Conservation (phyloP, 202 grass and related monocot genomes). For the Tripidium arundinaceum region DNA sequence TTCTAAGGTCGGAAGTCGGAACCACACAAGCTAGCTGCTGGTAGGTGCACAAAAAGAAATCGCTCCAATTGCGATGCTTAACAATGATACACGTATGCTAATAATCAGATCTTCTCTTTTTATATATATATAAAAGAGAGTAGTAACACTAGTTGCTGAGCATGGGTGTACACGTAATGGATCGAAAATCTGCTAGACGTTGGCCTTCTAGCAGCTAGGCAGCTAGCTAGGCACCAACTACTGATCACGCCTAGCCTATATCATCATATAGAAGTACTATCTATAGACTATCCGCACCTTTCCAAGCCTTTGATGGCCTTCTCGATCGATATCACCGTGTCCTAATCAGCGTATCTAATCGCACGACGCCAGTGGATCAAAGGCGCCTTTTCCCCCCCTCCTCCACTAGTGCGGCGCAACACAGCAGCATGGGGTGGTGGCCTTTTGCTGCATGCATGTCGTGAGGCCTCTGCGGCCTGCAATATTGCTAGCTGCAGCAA, state of each 20-base stretch:
- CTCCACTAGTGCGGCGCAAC: constrained; percentile 25
- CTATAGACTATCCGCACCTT: constrained; percentile 4
- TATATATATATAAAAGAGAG: not conserved
- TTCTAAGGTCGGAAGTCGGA: not conserved
- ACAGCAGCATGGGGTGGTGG: not conserved
- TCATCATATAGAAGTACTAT: not conserved
- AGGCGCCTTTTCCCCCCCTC: not conserved
- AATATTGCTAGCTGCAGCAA: constrained; percentile 1
- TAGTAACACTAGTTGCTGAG: not conserved
- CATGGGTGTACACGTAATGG: not conserved
- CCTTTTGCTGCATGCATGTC: constrained; percentile 35
- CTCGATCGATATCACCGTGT: constrained; percentile 29
- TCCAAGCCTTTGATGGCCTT: not conserved
- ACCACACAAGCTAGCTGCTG: not conserved
- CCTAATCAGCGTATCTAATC: constrained; percentile 57
- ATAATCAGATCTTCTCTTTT: not conserved
- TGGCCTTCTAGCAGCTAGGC: not conserved
- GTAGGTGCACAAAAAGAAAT: not conserved
- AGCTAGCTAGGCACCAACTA: not conserved
- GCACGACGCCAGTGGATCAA: constrained; percentile 42
- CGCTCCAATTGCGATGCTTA: not conserved
- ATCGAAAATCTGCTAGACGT: constrained; percentile 4
- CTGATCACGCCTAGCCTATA: not conserved
- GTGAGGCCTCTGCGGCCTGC: not conserved
- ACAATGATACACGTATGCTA: not conserved